Conservation (phyloP, 2,329 filamentous ascomycete genomes). For the Phaeoacremonium minimum region DNA sequence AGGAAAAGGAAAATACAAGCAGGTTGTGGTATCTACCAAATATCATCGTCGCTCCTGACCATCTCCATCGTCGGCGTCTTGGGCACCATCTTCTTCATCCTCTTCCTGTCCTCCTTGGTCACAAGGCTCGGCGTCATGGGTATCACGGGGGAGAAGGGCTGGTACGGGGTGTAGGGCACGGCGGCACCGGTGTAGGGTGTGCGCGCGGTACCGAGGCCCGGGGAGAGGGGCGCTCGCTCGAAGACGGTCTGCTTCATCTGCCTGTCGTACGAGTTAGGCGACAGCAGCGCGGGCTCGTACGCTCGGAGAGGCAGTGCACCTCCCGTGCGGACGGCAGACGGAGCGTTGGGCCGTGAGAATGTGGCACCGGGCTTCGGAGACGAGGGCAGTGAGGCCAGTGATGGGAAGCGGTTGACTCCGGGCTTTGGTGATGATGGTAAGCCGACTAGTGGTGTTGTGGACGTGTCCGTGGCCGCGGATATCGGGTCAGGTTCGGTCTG, state of each 20-base stretch:
- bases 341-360: conserved; percentile 45
- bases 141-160: conserved; percentile 71
- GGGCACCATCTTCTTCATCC: conserved; percentile 59
- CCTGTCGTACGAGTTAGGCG: conserved; percentile 36
- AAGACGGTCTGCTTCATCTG: conserved; percentile 62
- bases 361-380: conserved; percentile 43
- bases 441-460: conserved; percentile 46
- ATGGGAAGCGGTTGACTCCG: conserved; percentile 27
- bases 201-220: conserved; percentile 42
- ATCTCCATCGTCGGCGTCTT: conserved; percentile 60
- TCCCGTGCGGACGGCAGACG: conserved; percentile 51
- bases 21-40: conserved; percentile 64
- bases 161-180: conserved; percentile 73
- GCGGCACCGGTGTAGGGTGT: conserved; percentile 59
- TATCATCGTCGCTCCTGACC: conserved; percentile 57
- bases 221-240: conserved; percentile 53
- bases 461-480: conserved; percentile 48
- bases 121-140: conserved; percentile 74
- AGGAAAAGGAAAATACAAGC: too few species aligned
- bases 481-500: conserved; percentile 40
- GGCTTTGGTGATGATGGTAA: conserved; percentile 49
- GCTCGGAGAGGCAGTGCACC: conserved; percentile 57
- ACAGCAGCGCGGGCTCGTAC: conserved; percentile 52
- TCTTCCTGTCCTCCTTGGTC: conserved; percentile 66
- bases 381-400: conserved; percentile 43